phyloP scores from a whole-genome alignment of 345 rosid genomes.

The Lepidium sativum region DNA sequence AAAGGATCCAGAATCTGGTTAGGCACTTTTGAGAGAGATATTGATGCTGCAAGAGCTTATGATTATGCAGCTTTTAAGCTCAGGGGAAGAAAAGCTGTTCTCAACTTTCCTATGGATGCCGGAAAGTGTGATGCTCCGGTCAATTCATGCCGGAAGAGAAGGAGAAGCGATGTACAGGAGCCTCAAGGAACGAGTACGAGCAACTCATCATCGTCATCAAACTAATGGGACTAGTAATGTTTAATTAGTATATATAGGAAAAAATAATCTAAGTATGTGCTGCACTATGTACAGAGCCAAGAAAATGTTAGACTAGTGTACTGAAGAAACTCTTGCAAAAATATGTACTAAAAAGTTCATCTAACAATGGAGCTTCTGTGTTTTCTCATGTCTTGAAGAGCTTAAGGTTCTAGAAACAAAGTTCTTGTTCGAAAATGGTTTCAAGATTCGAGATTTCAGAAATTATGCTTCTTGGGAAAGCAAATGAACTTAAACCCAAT shows the following conservation, averaged over 20 bases:
- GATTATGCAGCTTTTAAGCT: constrained; percentile 76
- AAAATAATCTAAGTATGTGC: not conserved
- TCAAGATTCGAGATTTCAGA: not conserved
- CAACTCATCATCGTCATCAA: constrained; percentile 13
- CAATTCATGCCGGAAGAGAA: constrained; percentile 44
- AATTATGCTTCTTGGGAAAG: not conserved
- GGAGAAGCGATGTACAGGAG: constrained; percentile 23
- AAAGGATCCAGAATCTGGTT: constrained; percentile 88
- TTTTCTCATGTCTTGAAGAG: constrained; percentile 6
- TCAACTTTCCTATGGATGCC: constrained; percentile 83
- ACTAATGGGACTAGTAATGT: constrained; percentile 7
- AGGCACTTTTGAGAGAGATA: constrained; percentile 65
- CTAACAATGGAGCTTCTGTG: constrained; percentile 16
- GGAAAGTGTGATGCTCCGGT: constrained; percentile 48
- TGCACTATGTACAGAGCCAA: constrained; percentile 8
- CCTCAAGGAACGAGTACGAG: constrained; percentile 7
- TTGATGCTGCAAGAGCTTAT: constrained; percentile 88
- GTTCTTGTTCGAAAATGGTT: not conserved
- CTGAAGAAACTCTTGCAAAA: not conserved
- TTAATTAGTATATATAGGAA: constrained; percentile 9
- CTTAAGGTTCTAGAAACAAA: constrained; percentile 3
- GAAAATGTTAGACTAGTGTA: constrained; percentile 15
- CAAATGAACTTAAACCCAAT: too few species aligned
- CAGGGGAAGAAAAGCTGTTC: constrained; percentile 79
- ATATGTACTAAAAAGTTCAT: constrained; percentile 9